These are phyloP conservation scores for Rubia yunnanensis DNA, from an alignment of 257 asterid genomes.

Conservation along the genomic window DNA sequence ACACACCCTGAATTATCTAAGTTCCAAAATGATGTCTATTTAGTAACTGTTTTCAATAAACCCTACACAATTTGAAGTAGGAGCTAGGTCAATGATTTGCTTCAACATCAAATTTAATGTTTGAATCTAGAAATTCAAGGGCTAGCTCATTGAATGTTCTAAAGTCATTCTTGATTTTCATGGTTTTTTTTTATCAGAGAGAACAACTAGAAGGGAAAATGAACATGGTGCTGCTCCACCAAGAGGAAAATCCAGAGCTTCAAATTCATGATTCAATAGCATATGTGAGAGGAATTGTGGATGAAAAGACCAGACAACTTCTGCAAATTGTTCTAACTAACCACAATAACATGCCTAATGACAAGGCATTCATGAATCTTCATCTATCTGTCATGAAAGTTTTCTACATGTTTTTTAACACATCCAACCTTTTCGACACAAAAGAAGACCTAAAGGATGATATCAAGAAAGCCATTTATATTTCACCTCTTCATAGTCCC, in stretches of 20 bases:
- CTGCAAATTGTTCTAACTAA: slow-evolving; percentile 28
- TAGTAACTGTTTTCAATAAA: neutral
- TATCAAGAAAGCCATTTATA: slow-evolving; percentile 39
- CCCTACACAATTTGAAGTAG: neutral
- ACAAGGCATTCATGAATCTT: slow-evolving; percentile 22
- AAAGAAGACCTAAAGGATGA: slow-evolving; percentile 33
- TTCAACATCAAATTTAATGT: neutral
- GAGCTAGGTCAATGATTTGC: no score
- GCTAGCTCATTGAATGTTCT: no score
- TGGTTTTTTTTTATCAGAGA: slow-evolving; percentile 30
- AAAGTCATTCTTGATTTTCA: neutral
- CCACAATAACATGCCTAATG: slow-evolving; percentile 19
- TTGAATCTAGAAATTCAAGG: no score
- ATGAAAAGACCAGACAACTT: slow-evolving; percentile 31
- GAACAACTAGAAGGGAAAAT: slow-evolving; percentile 46
- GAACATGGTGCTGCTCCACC: slow-evolving; percentile 44
- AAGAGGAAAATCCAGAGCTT: slow-evolving; percentile 22
- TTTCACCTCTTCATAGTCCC: slow-evolving; percentile 19
- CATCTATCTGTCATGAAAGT: slow-evolving; percentile 44
- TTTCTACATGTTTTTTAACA: slow-evolving; percentile 47
- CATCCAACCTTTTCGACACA: slow-evolving; percentile 36
- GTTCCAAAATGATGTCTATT: no score
- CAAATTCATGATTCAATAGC: slow-evolving; percentile 30
- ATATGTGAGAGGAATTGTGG: slow-evolving; percentile 20
- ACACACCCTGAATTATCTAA: no score